Evolutionary conservation across 768 basidiomycete species (phyloP).

Genomic region (Udeniomyces megalosporus): DNA sequence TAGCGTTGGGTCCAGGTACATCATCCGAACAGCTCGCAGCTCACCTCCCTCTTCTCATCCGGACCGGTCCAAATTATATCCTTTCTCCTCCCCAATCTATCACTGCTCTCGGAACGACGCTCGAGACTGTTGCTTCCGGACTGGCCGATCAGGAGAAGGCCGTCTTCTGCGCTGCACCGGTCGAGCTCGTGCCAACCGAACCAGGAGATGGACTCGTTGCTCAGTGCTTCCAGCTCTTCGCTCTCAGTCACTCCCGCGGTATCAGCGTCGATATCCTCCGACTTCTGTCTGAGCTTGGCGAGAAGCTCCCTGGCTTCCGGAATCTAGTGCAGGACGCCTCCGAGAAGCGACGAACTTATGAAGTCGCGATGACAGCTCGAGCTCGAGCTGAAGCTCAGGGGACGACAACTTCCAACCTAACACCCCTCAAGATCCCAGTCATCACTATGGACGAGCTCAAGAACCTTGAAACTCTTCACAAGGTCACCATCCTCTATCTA

Average conservation of each 20-base stretch:
- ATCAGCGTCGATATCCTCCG: neutral
- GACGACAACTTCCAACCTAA: no score
- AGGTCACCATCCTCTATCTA: constrained; percentile 55
- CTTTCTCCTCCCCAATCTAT: neutral
- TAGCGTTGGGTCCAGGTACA: no score
- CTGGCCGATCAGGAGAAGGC: neutral
- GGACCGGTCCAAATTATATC: constrained; percentile 24
- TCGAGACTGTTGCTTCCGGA: neutral
- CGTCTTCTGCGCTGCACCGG: constrained; percentile 23
- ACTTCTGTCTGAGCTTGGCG: neutral
- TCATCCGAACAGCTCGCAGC: no score
- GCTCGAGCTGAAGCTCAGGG: constrained; percentile 3
- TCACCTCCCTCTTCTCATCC: neutral
- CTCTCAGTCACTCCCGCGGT: no score
- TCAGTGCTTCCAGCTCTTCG: no score
- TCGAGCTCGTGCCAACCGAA: no score
- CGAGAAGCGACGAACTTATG: constrained; percentile 17
- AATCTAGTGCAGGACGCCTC: neutral
- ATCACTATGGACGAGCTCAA: constrained; percentile 16
- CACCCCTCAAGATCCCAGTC: neutral
- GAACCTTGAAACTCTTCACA: constrained; percentile 58
- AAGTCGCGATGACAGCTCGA: constrained; percentile 20
- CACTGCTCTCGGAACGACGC: neutral
- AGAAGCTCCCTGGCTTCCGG: neutral
- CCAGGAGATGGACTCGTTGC: no score